A percentile compares a stretch with the other conserved stretches of the same genome.
Evolutionary conservation across 83 land plant genomes (phyloP).

Genomic region (Diphasiastrum complanatum): DNA sequence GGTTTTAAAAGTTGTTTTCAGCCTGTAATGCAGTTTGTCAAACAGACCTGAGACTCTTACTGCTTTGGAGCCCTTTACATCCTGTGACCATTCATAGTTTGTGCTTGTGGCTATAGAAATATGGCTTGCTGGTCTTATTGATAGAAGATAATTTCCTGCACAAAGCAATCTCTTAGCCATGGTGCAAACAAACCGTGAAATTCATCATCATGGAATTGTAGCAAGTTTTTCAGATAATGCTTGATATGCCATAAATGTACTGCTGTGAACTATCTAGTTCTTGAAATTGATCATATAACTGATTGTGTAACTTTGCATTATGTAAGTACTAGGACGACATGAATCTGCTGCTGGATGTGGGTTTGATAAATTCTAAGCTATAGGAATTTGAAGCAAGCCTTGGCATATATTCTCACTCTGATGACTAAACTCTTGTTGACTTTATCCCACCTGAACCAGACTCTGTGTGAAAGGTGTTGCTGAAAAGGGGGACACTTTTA

Average conservation of each 20-base stretch:
- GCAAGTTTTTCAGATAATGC: neutral
- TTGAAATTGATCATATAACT: too few relatives aligned
- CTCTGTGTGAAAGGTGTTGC: too few relatives aligned
- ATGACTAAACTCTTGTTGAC: too few relatives aligned
- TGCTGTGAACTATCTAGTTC: too few relatives aligned
- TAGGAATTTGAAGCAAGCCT: too few relatives aligned
- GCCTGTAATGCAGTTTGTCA: slow-evolving; percentile 58
- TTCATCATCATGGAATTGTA: neutral
- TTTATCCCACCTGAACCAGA: too few relatives aligned
- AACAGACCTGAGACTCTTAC: slow-evolving; percentile 63
- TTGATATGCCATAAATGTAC: slow-evolving; percentile 2
- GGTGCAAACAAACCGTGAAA: neutral
- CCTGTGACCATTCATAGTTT: slow-evolving; percentile 77
- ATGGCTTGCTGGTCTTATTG: slow-evolving; percentile 50
- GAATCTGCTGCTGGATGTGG: too few relatives aligned
- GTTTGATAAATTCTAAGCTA: too few relatives aligned
- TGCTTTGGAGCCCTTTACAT: slow-evolving; percentile 78
- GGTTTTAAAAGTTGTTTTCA: slow-evolving; percentile 51
- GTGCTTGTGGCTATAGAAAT: slow-evolving; percentile 13
- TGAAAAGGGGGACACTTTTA: neutral
- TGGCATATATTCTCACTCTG: neutral
- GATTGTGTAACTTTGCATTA: too few relatives aligned
- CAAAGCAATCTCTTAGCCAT: neutral
- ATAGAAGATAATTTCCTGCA: slow-evolving; percentile 80
- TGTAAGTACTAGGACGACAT: too few relatives aligned